A percentile compares a stretch with the other conserved stretches of the same genome.
Conservation (phyloP, 2,329 filamentous ascomycete genomes). For the Verticillium dahliae region DNA sequence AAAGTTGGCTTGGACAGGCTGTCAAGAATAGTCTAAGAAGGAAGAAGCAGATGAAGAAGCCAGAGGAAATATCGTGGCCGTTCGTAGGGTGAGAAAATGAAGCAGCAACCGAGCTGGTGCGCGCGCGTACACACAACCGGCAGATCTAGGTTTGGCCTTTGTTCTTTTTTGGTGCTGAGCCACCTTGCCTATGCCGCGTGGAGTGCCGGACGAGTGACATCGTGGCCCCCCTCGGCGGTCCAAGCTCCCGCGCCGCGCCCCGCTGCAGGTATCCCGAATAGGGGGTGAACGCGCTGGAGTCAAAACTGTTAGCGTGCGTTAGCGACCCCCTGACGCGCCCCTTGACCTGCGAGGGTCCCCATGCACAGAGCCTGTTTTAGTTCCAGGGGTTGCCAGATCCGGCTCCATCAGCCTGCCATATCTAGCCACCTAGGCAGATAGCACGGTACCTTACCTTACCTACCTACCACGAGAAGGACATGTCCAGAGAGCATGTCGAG, state of each 20-base stretch:
- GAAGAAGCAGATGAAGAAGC: neutral
- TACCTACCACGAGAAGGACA: too few relatives aligned
- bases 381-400: neutral
- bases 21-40: neutral
- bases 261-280: neutral
- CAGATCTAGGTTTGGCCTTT: neutral
- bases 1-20: too few relatives aligned
- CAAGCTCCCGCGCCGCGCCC: neutral
- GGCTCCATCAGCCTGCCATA: neutral
- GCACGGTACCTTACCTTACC: too few relatives aligned
- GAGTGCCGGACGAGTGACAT: neutral
- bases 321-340: neutral
- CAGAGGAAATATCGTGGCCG: neutral
- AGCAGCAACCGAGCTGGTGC: neutral
- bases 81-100: neutral
- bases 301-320: neutral
- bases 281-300: neutral
- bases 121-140: neutral
- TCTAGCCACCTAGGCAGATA: neutral
- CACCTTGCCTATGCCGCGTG: neutral
- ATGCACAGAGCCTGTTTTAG: neutral
- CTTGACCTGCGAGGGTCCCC: neutral
- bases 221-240: neutral
- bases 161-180: neutral
- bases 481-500: too few relatives aligned